Conservation (phyloP, 225 moss, liverwort and hornwort genomes). For the Asterella californica region DNA sequence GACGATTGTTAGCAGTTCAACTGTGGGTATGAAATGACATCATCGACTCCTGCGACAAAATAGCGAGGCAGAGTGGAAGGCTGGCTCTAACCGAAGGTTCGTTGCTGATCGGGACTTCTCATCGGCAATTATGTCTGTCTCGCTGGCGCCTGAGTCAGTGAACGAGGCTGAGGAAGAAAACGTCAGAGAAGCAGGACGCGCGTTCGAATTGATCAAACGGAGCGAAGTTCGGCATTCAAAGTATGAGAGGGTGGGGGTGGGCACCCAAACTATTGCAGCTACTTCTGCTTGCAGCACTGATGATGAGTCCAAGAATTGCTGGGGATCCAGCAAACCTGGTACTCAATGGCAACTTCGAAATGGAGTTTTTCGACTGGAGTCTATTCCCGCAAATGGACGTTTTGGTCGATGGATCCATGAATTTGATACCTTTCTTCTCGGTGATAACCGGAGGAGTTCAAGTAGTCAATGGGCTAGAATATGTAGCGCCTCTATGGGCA, state of each 20-base stretch:
- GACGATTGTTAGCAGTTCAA: too few relatives aligned
- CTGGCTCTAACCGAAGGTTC: conserved; percentile 17
- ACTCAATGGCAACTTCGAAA: conserved; percentile 68
- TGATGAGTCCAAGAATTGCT: neutral
- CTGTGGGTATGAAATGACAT: neutral
- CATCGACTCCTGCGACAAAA: neutral
- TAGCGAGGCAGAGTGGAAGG: conserved; percentile 12
- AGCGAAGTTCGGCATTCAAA: neutral
- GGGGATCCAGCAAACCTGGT: conserved; percentile 63
- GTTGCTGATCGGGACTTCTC: neutral
- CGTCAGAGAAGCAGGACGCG: neutral
- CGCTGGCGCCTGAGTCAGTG: conserved; percentile 14
- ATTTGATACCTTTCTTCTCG: conserved; percentile 46
- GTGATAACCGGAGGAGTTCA: conserved; percentile 61
- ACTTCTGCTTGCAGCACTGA: neutral
- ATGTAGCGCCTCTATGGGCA: conserved; percentile 12
- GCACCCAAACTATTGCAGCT: conserved; percentile 6
- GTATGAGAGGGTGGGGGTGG: neutral
- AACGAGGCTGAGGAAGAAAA: conserved; percentile 14
- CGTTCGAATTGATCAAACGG: neutral
- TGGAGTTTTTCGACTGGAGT: conserved; percentile 39
- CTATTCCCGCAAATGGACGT: conserved; percentile 57
- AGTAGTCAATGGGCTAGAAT: conserved; percentile 42
- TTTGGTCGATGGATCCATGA: conserved; percentile 50
- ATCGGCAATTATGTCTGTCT: conserved; percentile 23